Base-by-base conservation (phyloP, 768 basidiomycete species). In the Clathrus columnatus region DNA sequence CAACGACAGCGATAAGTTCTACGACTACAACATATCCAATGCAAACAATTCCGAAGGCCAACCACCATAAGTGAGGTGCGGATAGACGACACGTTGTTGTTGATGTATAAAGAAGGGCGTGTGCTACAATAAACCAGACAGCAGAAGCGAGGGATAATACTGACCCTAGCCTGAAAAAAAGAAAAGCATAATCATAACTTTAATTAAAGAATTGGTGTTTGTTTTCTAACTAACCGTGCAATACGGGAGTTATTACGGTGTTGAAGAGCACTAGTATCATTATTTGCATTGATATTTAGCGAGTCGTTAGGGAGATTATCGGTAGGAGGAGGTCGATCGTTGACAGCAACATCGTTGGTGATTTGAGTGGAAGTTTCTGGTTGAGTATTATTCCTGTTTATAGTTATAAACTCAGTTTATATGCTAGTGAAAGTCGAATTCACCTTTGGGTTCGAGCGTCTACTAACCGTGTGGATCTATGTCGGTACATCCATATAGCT, bases 41-140 rank as follows among this genome's bases (percentile, higher is more conserved):
- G 68, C 85, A 83, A 14, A 91, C 70, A 61, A 91, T 83, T 30
- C 80, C 84, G 65, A 92, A 90, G 20, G 79, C 81, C 46, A 91
- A 78, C 87, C 87, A 92, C 89, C 89, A 92, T 29, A 91, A 70
- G 60, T 90, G 85, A 7, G 90, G 90, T 11, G 89, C 79, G 0
- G 84, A 73, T 56, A 74, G 69, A 18, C 90, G 83, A 56, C 90
- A 92, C 16, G 82, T 79, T 59, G 82, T 73, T 26, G 87, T 71
- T 7, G 88, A 85, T 16, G 85, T 85, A 63, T 90, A 91, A 58
- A 82, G 77, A 53, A 91, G 71, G 26, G 90, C 82, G 63, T 92
- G 85, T 10, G 88, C 86, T 17, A 82, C 84, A 24, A 91, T 66
- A 62, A 91, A 91, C 87, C 91, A 92, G 54, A 77, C 81, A 7